Conservation (phyloP, 2,329 filamentous ascomycete species). For the Fusarium coicis region DNA sequence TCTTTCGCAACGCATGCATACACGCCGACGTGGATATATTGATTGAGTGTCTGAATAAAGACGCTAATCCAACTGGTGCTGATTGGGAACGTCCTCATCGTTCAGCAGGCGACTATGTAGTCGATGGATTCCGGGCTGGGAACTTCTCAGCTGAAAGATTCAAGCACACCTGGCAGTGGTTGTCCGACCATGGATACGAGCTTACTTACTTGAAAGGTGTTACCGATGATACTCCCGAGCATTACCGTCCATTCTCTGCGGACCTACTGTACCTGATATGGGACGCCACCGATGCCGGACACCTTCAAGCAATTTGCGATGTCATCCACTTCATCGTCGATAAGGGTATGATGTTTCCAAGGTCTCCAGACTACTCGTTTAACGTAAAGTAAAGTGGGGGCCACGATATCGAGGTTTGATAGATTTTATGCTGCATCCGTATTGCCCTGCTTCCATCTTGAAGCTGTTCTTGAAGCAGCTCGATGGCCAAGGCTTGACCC, state of each 20-base stretch:
- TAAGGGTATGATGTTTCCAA: not conserved
- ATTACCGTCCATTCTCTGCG: not conserved
- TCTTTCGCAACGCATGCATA: not conserved
- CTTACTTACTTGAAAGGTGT: not conserved
- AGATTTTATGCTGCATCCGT: not conserved
- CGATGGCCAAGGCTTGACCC: not conserved
- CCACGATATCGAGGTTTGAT: rapidly evolving
- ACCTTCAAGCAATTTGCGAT: not conserved
- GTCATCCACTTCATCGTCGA: not conserved
- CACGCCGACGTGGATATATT: not conserved
- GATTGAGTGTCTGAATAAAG: not conserved
- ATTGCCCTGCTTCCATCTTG: not conserved
- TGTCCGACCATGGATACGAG: not conserved
- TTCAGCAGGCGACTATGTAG: not conserved
- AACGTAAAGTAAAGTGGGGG: rapidly evolving
- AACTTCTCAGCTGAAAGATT: not conserved
- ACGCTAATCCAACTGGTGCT: not conserved
- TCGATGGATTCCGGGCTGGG: not conserved
- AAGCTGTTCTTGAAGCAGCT: not conserved
- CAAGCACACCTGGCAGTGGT: not conserved
- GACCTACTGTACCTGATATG: not conserved
- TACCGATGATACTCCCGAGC: too few species aligned
- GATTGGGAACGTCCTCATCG: not conserved
- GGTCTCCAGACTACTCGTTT: not conserved
- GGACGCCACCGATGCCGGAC: not conserved